Evolutionary conservation across 2,329 filamentous ascomycete species (phyloP).

Genomic region (Coleophoma cylindrospora): DNA sequence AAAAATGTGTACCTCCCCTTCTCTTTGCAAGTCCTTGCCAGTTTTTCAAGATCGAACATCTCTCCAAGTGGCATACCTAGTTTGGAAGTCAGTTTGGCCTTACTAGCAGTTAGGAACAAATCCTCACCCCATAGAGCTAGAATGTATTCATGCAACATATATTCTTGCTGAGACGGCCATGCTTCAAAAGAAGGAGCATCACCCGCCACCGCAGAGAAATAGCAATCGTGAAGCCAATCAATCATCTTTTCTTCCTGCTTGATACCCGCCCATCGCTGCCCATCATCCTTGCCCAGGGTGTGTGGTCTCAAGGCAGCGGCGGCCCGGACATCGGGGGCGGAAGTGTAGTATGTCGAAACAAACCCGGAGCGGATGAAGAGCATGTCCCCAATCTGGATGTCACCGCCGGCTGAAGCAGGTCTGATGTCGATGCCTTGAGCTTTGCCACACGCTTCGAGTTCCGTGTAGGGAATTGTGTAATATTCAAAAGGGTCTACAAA

Average conservation of each 20-base stretch:
- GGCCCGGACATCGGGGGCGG: conserved; percentile 29
- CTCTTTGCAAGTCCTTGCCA: conserved; percentile 21
- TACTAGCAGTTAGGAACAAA: no score
- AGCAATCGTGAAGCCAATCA: conserved; percentile 33
- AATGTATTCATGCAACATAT: conserved; percentile 25
- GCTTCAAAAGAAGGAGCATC: conserved; percentile 38
- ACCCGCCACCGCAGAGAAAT: conserved; percentile 37
- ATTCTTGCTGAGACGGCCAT: conserved; percentile 21
- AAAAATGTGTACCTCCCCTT: conserved; percentile 27
- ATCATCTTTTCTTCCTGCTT: conserved; percentile 40
- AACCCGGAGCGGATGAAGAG: conserved; percentile 45
- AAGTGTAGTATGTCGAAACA: conserved; percentile 29
- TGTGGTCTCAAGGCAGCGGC: conserved; percentile 33
- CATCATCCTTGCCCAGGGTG: conserved; percentile 28
- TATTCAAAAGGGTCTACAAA: conserved; percentile 22
- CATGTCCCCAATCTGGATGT: conserved; percentile 46
- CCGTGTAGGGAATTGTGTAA: conserved; percentile 18
- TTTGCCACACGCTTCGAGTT: conserved; percentile 21
- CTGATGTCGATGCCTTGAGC: conserved; percentile 25
- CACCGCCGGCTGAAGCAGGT: conserved; percentile 36
- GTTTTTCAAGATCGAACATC: conserved; percentile 26
- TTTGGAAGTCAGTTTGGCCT: no score
- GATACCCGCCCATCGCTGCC: conserved; percentile 38
- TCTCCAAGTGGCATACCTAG: conserved; percentile 23
- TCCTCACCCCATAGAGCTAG: conserved; percentile 22